A percentile compares a stretch with the other conserved stretches of the same genome.
These are phyloP conservation scores for Triticum aestivum DNA, from an alignment of 176 grass and related monocot species.

Conservation along the genomic window IWGSC_CS_RefSeq_v2.1 NC_057802.1:457850506-457851005, in stretches of 20 bases:
- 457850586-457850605: not conserved
- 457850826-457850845: not conserved
- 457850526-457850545: not conserved
- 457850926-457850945: not conserved
- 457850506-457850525: not conserved
- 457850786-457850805: not conserved
- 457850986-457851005: not conserved
- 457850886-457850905: not conserved
- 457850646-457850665: not conserved
- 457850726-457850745: not conserved
- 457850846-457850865: not conserved
- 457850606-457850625: not conserved
- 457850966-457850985: not conserved
- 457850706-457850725: not conserved
- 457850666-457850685: not conserved
- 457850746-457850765: not conserved
- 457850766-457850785: not conserved
- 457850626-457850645: not conserved
- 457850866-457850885: slow-evolving; percentile 4
- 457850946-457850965: not conserved
- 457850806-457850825: not conserved
- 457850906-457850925: not conserved
- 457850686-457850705: not conserved
- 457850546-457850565: not conserved
- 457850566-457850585: not conserved